Percentiles rank a stretch among this genome's conserved stretches.
Evolutionary conservation across 2,329 filamentous ascomycete genomes (phyloP).

Genomic region (Colletotrichum siamense): DNA sequence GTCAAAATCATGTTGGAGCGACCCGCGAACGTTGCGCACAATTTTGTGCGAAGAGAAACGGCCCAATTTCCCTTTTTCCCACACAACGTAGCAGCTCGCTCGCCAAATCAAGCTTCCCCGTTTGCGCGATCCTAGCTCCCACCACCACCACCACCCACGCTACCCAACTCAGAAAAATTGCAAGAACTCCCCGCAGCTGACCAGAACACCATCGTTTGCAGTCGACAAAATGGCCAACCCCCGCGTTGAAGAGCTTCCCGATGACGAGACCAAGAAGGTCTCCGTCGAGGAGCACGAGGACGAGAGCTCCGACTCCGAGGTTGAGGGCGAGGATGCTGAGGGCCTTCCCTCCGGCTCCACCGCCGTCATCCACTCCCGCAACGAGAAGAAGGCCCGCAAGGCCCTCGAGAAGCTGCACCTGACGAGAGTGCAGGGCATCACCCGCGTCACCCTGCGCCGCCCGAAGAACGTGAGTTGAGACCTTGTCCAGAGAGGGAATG

Average conservation of each 20-base stretch:
- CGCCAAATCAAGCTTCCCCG: slow-evolving; percentile 16
- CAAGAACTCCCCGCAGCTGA: slow-evolving; percentile 9
- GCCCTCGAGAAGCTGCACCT: slow-evolving; percentile 98
- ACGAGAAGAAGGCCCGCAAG: slow-evolving; percentile 99
- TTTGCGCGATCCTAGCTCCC: slow-evolving; percentile 22
- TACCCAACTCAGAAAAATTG: background rate
- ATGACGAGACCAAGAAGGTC: slow-evolving; percentile 86
- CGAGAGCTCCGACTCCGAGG: slow-evolving; percentile 77
- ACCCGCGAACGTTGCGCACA: background rate
- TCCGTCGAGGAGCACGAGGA: slow-evolving; percentile 76
- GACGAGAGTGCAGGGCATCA: slow-evolving; percentile 96
- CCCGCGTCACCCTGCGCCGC: slow-evolving; percentile 94
- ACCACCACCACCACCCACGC: slow-evolving; percentile 9
- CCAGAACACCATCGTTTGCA: background rate
- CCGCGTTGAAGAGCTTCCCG: slow-evolving; percentile 95
- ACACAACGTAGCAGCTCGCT: background rate
- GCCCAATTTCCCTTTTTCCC: slow-evolving; percentile 10
- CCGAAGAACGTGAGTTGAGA: slow-evolving; percentile 93
- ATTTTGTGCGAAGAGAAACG: slow-evolving; percentile 12
- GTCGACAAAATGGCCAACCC: slow-evolving; percentile 87
- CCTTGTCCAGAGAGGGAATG: background rate
- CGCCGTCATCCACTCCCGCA: slow-evolving; percentile 94
- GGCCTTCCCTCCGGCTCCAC: slow-evolving; percentile 80
- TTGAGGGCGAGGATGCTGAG: slow-evolving; percentile 46
- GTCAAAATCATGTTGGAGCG: background rate